Evolutionary conservation across 2,329 filamentous ascomycete genomes (phyloP).

Genomic region (Trichoderma polysporum): DNA sequence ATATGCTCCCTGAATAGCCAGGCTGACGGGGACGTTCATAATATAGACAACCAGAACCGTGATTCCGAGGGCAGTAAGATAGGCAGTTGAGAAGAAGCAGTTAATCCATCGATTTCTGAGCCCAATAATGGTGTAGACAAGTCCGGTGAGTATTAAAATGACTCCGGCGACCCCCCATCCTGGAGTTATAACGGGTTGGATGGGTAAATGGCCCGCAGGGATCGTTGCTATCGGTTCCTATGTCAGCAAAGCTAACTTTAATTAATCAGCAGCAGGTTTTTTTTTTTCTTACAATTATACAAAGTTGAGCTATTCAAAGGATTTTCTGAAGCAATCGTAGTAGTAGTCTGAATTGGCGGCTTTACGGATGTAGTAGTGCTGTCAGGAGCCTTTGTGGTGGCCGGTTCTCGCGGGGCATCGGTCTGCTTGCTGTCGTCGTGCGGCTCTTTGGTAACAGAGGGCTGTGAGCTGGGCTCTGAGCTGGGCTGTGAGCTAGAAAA

Average conservation of each 20-base stretch:
- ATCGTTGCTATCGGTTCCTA: conserved; percentile 42
- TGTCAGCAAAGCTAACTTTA: conserved; percentile 4
- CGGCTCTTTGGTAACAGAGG: background rate
- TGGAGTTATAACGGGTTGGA: conserved; percentile 74
- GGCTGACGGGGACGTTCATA: conserved; percentile 73
- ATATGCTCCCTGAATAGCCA: conserved; percentile 81
- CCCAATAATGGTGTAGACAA: conserved; percentile 70
- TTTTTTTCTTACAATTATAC: conserved; percentile 35
- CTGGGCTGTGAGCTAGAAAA: background rate
- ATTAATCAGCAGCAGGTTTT: background rate
- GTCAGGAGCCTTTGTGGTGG: background rate
- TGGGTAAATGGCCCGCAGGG: conserved; percentile 59
- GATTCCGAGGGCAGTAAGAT: conserved; percentile 69
- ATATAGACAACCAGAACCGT: conserved; percentile 85
- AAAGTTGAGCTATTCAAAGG: conserved; percentile 33
- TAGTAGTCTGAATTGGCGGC: conserved; percentile 4
- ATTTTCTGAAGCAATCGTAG: conserved; percentile 22
- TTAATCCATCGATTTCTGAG: conserved; percentile 80
- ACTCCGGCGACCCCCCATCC: conserved; percentile 77
- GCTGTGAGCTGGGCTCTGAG: background rate
- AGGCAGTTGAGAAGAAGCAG: conserved; percentile 76
- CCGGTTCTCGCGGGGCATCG: background rate
- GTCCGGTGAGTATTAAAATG: conserved; percentile 71
- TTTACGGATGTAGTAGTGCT: conserved; percentile 1
- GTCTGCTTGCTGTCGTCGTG: conserved; percentile 18